Evolutionary conservation across 768 basidiomycete genomes (phyloP), one percentile per base, ranked within the genome.

Genomic region (Russula sp.): DNA sequence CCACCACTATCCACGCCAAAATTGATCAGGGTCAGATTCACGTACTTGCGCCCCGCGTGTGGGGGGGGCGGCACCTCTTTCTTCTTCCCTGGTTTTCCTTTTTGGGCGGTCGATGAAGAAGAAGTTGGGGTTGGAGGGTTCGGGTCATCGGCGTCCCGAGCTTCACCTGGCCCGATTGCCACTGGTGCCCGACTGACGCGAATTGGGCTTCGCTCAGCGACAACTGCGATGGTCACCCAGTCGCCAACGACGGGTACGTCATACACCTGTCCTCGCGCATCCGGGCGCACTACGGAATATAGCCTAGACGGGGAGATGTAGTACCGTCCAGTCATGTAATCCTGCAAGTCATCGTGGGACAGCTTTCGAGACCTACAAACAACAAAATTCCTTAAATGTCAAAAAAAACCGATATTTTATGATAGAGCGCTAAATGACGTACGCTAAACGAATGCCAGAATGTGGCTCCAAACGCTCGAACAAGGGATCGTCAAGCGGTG

Each of bases 211-310:
- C 93, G 83, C 71, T 96, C 93, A 2, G 94, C 96, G 14, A 99
- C 85, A 5, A 98, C 95, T 2, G 93, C 96, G 50, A 99, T 91
- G 7, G 94, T 95, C 45, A 98, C 81, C 90, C 93, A 98, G 72
- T 98, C 97, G 2, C 90, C 90, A 7, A 83, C 82, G 1, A 98
- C 86, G 10, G 96, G 95, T 1, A 99, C 83, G 48, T 98, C 94
- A 71, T 93, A 96, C 18, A 85, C 86, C 60, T 88, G 85, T 38
- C 60, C 50, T 25, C 32, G 45, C 46, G 56, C 36, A 4, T 42
- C 61, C 2, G 88, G 81, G 10, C 89, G 85, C 46, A 93, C 80
- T 49, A 86, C 81, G 9, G 93, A 93, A 75, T 99, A 99, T 39
- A 99, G 77, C 20, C 79, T 84, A 1, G 94, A 95, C 0, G 94